Conservation (phyloP, 306 rosid species). For the Prunus padus region DNA sequence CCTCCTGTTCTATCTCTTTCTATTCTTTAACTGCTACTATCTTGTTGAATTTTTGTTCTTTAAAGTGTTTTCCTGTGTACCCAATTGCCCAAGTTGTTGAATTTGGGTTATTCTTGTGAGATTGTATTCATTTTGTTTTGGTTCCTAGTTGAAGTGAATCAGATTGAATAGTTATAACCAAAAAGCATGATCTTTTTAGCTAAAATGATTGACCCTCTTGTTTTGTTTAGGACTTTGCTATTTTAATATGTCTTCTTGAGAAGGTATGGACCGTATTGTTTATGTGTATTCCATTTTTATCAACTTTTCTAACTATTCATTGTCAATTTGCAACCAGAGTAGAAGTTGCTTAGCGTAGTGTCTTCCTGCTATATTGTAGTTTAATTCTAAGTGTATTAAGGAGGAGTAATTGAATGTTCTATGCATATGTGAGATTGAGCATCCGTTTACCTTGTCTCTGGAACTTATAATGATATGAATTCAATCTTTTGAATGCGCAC, state of each 20-base stretch:
- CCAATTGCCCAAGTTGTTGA: conserved; percentile 5
- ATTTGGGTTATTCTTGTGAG: neutral
- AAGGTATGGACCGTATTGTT: too few relatives aligned
- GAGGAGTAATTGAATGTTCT: neutral
- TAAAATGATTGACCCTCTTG: neutral
- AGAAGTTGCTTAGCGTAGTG: conserved; percentile 3
- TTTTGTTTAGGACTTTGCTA: neutral
- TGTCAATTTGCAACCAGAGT: neutral
- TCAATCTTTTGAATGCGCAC: neutral
- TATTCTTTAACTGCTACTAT: neutral
- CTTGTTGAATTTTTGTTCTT: neutral
- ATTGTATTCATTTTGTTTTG: neutral
- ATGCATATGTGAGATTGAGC: neutral
- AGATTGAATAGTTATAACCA: neutral
- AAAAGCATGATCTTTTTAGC: neutral
- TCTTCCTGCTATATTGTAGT: neutral
- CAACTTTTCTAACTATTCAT: neutral
- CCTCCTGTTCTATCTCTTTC: neutral
- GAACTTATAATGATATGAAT: neutral
- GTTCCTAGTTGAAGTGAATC: neutral
- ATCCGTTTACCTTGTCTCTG: neutral
- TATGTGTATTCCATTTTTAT: neutral
- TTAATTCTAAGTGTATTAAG: neutral
- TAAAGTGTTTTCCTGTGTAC: neutral
- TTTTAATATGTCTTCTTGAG: neutral